Conservation (phyloP, 2,329 filamentous ascomycete species). For the Chaetomium globosum region DNA sequence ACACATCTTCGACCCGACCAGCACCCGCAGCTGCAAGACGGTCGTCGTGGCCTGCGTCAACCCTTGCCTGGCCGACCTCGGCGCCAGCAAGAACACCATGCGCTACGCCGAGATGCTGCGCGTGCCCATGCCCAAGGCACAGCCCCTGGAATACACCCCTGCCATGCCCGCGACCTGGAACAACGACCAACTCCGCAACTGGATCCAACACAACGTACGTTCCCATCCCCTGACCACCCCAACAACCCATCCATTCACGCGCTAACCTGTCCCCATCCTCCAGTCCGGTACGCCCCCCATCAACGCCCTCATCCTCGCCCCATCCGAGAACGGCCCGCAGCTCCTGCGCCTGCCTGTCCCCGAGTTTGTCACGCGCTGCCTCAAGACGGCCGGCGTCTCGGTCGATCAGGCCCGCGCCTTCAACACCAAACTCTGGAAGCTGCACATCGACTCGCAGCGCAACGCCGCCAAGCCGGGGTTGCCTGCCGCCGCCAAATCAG, state of each 20-base stretch:
- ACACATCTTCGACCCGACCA: conserved; percentile 52
- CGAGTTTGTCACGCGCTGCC: conserved; percentile 48
- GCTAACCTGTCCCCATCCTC: neutral
- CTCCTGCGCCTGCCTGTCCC: conserved; percentile 46
- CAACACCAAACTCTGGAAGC: conserved; percentile 47
- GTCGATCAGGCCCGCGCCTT: conserved; percentile 48
- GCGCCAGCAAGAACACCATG: conserved; percentile 52
- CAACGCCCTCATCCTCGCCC: conserved; percentile 43
- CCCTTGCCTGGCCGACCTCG: conserved; percentile 49
- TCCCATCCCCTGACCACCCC: too few species aligned
- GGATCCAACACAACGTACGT: conserved; percentile 49
- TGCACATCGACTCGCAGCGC: conserved; percentile 47
- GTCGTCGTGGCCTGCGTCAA: conserved; percentile 53
- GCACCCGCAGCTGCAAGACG: conserved; percentile 47
- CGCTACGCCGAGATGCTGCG: conserved; percentile 53
- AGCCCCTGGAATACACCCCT: conserved; percentile 35
- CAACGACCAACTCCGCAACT: conserved; percentile 44
- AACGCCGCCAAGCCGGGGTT: neutral
- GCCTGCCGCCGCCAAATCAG: neutral
- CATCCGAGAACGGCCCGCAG: conserved; percentile 47
- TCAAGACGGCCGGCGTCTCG: conserved; percentile 43
- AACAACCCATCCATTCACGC: neutral
- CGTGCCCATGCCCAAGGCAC: conserved; percentile 42
- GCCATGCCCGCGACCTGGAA: conserved; percentile 46
- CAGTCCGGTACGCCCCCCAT: conserved; percentile 48